Percentiles rank a stretch among this genome's conserved stretches.
Conservation (phyloP, 495 filamentous ascomycete genomes). For the Trichoderma gamsii region DNA sequence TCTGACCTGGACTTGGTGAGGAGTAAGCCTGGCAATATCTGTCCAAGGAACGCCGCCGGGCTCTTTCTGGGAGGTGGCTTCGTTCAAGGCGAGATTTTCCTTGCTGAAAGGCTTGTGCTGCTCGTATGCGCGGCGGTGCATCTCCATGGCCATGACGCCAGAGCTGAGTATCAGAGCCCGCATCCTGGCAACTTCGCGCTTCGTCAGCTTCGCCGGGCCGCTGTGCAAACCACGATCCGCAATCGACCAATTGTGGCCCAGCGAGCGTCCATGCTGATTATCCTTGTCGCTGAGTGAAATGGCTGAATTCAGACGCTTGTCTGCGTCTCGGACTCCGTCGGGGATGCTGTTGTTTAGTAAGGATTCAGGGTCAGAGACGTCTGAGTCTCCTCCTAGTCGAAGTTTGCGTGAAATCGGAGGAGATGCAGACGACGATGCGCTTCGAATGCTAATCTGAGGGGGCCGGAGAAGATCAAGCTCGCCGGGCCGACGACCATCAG, state of each 20-base stretch:
- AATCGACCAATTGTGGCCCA: conserved; percentile 61
- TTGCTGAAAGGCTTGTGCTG: conserved; percentile 8
- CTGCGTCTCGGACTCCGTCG: conserved; percentile 23
- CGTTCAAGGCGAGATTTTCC: conserved; percentile 4
- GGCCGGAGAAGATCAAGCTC: conserved; percentile 53
- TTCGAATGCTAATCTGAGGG: conserved; percentile 56
- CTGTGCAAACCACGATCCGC: conserved; percentile 48
- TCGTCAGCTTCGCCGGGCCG: conserved; percentile 39
- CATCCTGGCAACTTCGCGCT: conserved; percentile 67
- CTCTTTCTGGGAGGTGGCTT: conserved; percentile 16
- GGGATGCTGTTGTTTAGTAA: conserved; percentile 20
- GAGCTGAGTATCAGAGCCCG: conserved; percentile 70
- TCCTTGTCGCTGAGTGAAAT: conserved; percentile 18
- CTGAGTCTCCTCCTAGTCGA: conserved; percentile 24
- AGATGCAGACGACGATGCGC: conserved; percentile 38
- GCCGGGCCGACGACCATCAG: conserved; percentile 33
- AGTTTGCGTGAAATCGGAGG: conserved; percentile 23
- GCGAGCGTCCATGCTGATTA: not conserved
- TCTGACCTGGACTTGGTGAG: conserved; percentile 21
- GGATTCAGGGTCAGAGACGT: conserved; percentile 34
- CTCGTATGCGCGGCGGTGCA: conserved; percentile 57
- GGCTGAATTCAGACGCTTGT: conserved; percentile 26
- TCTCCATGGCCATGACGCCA: conserved; percentile 78
- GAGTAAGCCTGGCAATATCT: conserved; percentile 30
- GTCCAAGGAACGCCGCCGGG: conserved; percentile 25